Evolutionary conservation across 2,329 filamentous ascomycete genomes (phyloP), one percentile per base, ranked within the genome.

Genomic region (Akanthomyces lecanii): DNA sequence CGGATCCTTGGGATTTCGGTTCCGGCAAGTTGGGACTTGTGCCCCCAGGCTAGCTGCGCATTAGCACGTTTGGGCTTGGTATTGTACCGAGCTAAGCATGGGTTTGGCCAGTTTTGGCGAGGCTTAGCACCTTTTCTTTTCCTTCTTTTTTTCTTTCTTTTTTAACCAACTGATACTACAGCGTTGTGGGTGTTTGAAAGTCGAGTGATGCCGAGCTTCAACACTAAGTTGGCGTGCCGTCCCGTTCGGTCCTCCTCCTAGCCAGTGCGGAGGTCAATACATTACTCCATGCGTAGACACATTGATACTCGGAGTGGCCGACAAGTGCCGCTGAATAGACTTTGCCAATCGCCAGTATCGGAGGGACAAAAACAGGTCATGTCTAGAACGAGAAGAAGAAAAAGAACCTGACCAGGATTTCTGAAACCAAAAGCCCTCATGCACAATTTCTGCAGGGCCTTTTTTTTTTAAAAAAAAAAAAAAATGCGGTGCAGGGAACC

Each of bases 1-100:
- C 38, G 58, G 48, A 45, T 44, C 38, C 18, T 45, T 53, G 58
- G 38, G 23, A 61, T 45, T 30, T 54, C 50, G 59, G 50, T 52
- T 61, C 59, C 59, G 59, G 59, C 59, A 47, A 40, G 59, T 47
- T 47, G 59, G 57, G 45, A 30, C 56, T 40, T 18, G 40, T 5
- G 16, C 30, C 55, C 6, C 55, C 44, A 50, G 30, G 23, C 36
- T 53, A 53, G 58, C 40, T 40, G 51, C 40, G 59, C 50, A 54
- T 54, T 54, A 54, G 59, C 50, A 61, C 30, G 40, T 47, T 48
- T 61, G 59, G 40, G 28, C 50, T 36, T 61, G 14, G 25, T 5
- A 23, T 51, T 50, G 30, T 58, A 25, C 25, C 53, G 53, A 56
- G 53, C 53, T 56, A 56, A 14, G 25, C 54, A 57, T 57, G 54